phyloP scores from a whole-genome alignment of 192 early-diverging fungal genomes.

The Phycomyces nitens region DNA sequence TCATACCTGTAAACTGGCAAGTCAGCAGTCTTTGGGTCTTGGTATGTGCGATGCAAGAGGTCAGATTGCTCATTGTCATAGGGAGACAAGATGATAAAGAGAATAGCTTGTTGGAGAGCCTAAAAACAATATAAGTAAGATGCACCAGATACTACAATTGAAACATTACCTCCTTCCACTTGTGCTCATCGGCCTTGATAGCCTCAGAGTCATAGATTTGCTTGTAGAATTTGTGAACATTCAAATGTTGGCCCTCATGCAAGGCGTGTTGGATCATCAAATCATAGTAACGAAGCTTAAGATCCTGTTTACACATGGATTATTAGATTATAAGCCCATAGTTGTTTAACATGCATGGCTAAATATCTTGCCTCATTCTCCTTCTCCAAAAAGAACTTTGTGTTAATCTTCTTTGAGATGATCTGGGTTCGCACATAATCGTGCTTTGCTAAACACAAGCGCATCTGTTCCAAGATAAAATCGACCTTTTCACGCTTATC shows the following conservation, averaged over 20 bases:
- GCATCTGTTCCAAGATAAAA: conserved; percentile 99
- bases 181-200: conserved; percentile 74
- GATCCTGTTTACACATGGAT: conserved; percentile 49
- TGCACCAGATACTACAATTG: background rate
- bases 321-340: background rate
- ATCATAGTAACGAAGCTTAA: conserved; percentile 95
- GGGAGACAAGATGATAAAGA: conserved; percentile 87
- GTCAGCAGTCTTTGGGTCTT: conserved; percentile 77
- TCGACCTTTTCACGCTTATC: conserved; percentile 98
- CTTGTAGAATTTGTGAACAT: conserved; percentile 89
- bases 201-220: conserved; percentile 83
- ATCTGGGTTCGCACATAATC: conserved; percentile 92
- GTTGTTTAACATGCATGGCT: too few relatives aligned
- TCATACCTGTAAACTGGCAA: conserved; percentile 69
- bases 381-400: conserved; percentile 85
- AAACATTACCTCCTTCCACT: conserved; percentile 63
- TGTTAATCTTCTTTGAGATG: conserved; percentile 93
- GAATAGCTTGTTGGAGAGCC: conserved; percentile 75
- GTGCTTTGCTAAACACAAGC: conserved; percentile 86
- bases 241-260: conserved; percentile 87
- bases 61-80: conserved; percentile 97
- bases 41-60: conserved; percentile 79
- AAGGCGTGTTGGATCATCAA: conserved; percentile 94
- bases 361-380: conserved; percentile 68
- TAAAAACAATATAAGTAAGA: conserved; percentile 17